These are phyloP conservation scores for Syzygium aqueum DNA, from an alignment of 345 rosid genomes.

Conservation along the genomic window DNA sequence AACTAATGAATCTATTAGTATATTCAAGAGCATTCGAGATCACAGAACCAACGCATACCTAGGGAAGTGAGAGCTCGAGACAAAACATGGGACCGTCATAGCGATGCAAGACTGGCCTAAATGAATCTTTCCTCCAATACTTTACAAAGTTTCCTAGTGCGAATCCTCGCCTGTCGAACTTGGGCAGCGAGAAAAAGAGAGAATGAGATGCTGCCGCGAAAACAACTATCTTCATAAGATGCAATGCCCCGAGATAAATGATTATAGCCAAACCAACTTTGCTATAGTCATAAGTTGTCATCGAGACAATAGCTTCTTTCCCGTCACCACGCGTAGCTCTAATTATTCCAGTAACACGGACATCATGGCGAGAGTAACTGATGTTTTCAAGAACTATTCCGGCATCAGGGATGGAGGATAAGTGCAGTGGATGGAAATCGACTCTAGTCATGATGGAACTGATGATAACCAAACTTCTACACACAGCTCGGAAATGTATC, in stretches of 20 bases:
- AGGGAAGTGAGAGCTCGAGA: constrained; percentile 74
- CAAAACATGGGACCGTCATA: no score
- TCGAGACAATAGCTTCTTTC: background rate
- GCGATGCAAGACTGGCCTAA: constrained; percentile 76
- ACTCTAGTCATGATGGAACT: background rate
- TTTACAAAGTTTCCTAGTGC: constrained; percentile 25
- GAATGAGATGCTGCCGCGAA: background rate
- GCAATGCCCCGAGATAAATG: background rate
- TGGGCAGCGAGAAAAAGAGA: background rate
- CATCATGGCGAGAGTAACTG: fast-evolving
- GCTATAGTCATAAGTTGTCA: background rate
- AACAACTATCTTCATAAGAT: background rate
- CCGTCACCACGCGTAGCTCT: background rate
- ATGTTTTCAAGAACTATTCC: background rate
- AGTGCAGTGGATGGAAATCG: background rate
- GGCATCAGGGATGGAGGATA: background rate
- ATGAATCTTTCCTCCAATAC: constrained; percentile 51
- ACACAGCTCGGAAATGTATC: background rate
- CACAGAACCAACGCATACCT: constrained; percentile 33
- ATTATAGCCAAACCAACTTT: background rate
- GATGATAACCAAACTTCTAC: background rate
- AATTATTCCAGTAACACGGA: background rate
- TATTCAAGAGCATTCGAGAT: background rate
- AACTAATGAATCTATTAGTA: background rate
- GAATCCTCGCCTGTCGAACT: background rate